Base-by-base conservation (phyloP, 768 basidiomycete genomes). In the Tephrocybe sp. region DNA sequence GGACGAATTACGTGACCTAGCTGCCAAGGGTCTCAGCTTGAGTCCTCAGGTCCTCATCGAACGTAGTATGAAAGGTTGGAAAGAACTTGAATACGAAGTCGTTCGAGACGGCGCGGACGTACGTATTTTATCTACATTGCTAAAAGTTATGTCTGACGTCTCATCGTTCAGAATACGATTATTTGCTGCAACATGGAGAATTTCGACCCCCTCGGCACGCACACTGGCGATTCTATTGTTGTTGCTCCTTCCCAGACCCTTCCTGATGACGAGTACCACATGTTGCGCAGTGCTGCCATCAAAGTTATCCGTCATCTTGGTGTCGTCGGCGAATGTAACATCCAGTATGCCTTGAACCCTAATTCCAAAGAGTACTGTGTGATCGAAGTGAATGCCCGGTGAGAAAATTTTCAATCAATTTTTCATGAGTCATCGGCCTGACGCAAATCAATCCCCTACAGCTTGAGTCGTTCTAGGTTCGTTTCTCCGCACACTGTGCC, bases 141-240 rank as follows among this genome's bases (percentile, higher is more conserved):
- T n/a, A n/a, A n/a, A n/a, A n/a, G n/a, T n/a, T n/a, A n/a, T n/a
- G n/a, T n/a, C n/a, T n/a, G n/a, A n/a, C n/a, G n/a, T n/a, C n/a
- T n/a, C n/a, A n/a, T n/a, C n/a, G n/a, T n/a, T 15, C 61, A 92
- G 90, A 97, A 98, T 75, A 98, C 95, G 22, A 99, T 99, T 69
- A 98, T 98, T 60, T 98, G 95, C 74, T 98, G 96, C 72, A 95
- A 95, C 70, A 96, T 96, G 92, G 92, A 98, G 73, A 98, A 99
- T 73, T 99, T 99, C 58, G 97, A 99, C 64, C 97, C 97, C 30
- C 87, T 98, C 52, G 97, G 97, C 56, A 98, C 92, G 19, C 97
- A 99, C 68, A 99, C 97, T 16, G 97, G 97, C 58, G 97, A 98
- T 68, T 98, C 97, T 11, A 99, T 99, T 64, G 97, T 99, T 62